Evolutionary conservation across 768 basidiomycete species (phyloP).

Genomic region (Tylopilus intermedius): DNA sequence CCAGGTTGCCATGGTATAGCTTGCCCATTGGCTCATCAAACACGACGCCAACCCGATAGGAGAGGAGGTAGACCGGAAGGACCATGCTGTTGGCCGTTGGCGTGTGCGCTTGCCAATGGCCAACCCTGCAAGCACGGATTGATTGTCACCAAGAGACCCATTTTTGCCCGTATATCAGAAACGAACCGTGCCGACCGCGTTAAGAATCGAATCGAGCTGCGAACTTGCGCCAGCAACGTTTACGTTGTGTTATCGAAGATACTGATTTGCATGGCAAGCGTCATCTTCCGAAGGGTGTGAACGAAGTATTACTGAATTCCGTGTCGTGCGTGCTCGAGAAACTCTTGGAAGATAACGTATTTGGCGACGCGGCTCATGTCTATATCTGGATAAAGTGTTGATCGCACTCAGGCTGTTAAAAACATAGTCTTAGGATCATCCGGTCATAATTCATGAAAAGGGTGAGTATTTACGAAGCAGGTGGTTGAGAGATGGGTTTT

Average conservation of each 20-base stretch:
- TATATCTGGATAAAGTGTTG: neutral
- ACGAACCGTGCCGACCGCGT: slow-evolving; percentile 3
- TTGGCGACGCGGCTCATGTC: neutral
- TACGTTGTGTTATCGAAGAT: neutral
- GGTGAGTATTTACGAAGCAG: neutral
- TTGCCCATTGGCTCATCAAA: neutral
- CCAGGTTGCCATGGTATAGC: neutral
- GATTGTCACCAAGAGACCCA: neutral
- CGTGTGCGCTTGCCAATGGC: slow-evolving; percentile 7
- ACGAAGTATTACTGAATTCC: neutral
- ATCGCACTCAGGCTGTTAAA: neutral
- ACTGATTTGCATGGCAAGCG: neutral
- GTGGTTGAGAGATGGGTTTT: neutral
- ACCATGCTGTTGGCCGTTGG: slow-evolving; percentile 11
- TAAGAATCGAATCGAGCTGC: slow-evolving; percentile 2
- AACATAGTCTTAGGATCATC: neutral
- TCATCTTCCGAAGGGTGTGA: neutral
- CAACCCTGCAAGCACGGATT: neutral
- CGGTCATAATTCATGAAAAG: neutral
- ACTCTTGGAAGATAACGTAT: neutral
- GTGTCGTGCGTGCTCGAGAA: neutral
- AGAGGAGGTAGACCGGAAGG: neutral
- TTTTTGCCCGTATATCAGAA: neutral
- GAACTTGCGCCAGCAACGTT: neutral
- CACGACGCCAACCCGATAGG: neutral